Evolutionary conservation across 345 rosid species (phyloP).

Genomic region (Ceriops decandra): DNA sequence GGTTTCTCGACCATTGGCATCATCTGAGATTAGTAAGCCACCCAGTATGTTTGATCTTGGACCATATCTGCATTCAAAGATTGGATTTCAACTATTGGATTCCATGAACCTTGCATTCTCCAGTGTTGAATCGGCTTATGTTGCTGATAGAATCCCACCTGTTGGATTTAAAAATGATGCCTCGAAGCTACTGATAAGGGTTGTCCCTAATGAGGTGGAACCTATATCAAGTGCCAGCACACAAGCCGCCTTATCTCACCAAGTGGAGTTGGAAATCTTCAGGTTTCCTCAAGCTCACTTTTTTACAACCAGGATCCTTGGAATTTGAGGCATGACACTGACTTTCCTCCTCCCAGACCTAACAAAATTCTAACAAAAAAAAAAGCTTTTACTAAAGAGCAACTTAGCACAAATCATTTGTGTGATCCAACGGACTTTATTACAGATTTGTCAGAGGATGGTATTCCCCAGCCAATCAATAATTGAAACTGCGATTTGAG

Average conservation of each 20-base stretch:
- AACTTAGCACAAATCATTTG: constrained; percentile 29
- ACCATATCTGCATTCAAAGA: constrained; percentile 33
- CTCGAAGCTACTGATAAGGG: constrained; percentile 27
- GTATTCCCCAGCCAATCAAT: constrained; percentile 21
- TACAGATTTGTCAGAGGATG: constrained; percentile 29
- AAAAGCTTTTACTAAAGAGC: constrained; percentile 33
- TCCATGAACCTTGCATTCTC: constrained; percentile 27
- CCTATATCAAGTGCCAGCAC: constrained; percentile 19
- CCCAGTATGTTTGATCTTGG: constrained; percentile 33
- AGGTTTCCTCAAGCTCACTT: constrained; percentile 51
- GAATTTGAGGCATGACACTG: constrained; percentile 45
- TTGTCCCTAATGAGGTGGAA: constrained; percentile 27
- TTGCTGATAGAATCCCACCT: constrained; percentile 29
- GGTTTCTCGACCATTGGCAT: constrained; percentile 32
- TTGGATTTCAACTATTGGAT: constrained; percentile 35
- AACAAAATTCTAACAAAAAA: constrained; percentile 41
- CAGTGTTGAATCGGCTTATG: constrained; percentile 25
- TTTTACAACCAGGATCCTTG: constrained; percentile 68
- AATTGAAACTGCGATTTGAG: constrained; percentile 25
- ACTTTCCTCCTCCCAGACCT: constrained; percentile 58
- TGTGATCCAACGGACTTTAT: constrained; percentile 25
- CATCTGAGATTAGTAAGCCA: constrained; percentile 30
- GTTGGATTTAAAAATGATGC: constrained; percentile 33
- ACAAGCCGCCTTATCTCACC: constrained; percentile 25
- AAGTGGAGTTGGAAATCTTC: constrained; percentile 28